Percentiles rank a stretch among this genome's conserved stretches.
Evolutionary conservation across 2,329 filamentous ascomycete genomes (phyloP).

Genomic region (Mollisia scopiformis): DNA sequence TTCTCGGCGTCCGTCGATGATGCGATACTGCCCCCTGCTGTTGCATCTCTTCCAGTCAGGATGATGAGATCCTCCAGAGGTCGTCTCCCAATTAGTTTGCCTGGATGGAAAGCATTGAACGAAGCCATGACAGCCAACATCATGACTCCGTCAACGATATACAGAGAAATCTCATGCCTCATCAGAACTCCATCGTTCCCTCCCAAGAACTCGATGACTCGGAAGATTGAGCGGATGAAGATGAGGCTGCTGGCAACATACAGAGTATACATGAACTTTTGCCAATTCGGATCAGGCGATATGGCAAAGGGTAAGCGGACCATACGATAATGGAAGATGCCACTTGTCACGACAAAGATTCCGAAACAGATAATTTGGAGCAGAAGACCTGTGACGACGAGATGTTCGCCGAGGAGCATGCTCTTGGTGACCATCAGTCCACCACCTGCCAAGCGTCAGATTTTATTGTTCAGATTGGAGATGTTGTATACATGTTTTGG

Average conservation of each 20-base stretch:
- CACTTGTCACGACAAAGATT: conserved; percentile 47
- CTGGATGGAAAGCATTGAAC: conserved; percentile 40
- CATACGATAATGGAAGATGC: conserved; percentile 48
- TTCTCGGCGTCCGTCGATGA: no score
- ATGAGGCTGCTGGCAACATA: conserved; percentile 48
- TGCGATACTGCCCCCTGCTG: not conserved
- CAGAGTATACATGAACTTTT: conserved; percentile 42
- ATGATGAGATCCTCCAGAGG: not conserved
- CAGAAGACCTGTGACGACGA: conserved; percentile 50
- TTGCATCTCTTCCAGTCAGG: not conserved
- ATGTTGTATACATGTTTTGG: no score
- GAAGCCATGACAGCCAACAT: conserved; percentile 43
- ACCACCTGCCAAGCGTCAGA: conserved; percentile 15
- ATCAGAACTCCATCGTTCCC: conserved; percentile 41
- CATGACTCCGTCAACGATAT: conserved; percentile 44
- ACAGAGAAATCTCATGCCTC: conserved; percentile 44
- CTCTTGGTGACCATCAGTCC: conserved; percentile 34
- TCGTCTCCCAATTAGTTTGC: conserved; percentile 23
- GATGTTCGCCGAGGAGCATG: conserved; percentile 39
- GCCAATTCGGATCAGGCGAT: conserved; percentile 27
- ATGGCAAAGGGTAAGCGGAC: conserved; percentile 28
- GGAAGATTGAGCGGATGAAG: conserved; percentile 47
- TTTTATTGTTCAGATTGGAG: no score
- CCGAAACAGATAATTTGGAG: conserved; percentile 53
- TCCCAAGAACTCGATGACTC: conserved; percentile 50